Evolutionary conservation across 768 basidiomycete genomes (phyloP).

Genomic region (Nidularia sp.): DNA sequence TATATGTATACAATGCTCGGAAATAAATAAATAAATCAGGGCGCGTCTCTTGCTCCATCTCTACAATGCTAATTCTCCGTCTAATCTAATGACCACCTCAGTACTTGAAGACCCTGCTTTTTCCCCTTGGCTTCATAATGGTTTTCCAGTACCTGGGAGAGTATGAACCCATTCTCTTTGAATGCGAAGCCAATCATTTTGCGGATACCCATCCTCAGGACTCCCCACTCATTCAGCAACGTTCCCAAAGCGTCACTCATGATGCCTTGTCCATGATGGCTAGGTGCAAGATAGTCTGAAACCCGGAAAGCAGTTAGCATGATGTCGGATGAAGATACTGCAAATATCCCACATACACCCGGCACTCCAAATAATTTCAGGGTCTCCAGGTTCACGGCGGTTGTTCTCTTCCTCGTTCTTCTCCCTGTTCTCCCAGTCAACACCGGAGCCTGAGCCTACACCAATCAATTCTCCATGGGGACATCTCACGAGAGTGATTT

Average conservation of each 20-base stretch:
- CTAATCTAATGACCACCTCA: conserved; percentile 21
- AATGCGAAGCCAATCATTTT: conserved; percentile 45
- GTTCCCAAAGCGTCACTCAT: conserved; percentile 64
- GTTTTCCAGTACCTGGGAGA: conserved; percentile 32
- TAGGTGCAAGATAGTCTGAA: conserved; percentile 60
- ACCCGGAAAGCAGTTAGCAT: too few relatives aligned
- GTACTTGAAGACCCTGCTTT: conserved; percentile 24
- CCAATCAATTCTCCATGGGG: conserved; percentile 21
- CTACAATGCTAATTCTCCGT: neutral
- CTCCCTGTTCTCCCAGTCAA: conserved; percentile 31
- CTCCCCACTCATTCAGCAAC: conserved; percentile 53
- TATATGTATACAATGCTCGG: too few relatives aligned
- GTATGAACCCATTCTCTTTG: conserved; percentile 58
- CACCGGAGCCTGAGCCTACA: conserved; percentile 14
- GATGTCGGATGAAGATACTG: too few relatives aligned
- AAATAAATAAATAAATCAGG: too few relatives aligned
- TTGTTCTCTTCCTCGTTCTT: conserved; percentile 33
- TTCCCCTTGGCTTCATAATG: conserved; percentile 32
- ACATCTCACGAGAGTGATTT: conserved; percentile 29
- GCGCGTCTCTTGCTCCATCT: neutral
- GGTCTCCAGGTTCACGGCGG: conserved; percentile 38
- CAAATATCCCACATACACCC: conserved; percentile 21
- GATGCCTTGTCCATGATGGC: conserved; percentile 65
- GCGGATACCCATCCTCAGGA: conserved; percentile 60
- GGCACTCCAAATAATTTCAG: conserved; percentile 36